A percentile compares a stretch with the other conserved stretches of the same genome.
These are phyloP conservation scores for Prorocentrum cordatum DNA, from an alignment of 169 alveolate species.

Conservation along the genomic window DNA sequence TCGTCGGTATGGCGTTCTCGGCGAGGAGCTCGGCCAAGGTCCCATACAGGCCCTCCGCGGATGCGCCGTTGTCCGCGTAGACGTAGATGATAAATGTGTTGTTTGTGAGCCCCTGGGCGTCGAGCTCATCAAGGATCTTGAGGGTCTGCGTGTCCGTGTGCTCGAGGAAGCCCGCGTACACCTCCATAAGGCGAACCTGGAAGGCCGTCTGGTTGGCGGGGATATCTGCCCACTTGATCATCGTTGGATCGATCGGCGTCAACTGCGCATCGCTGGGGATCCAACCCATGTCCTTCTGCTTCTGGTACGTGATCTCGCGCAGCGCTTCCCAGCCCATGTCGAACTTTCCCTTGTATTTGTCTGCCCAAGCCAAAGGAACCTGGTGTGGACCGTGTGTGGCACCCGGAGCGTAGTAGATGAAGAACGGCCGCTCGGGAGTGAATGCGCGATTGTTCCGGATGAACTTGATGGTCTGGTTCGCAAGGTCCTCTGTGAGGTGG, in stretches of 20 bases:
- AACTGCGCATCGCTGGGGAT: too few relatives aligned
- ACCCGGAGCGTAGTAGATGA: constrained; percentile 57
- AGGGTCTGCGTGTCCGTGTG: constrained; percentile 41
- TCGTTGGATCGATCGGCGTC: constrained; percentile 3
- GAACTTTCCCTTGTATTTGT: constrained; percentile 60
- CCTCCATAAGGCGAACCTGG: constrained; percentile 58
- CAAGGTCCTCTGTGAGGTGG: constrained; percentile 37
- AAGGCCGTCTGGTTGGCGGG: constrained; percentile 8
- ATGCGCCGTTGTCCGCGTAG: constrained; percentile 46
- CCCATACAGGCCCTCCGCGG: constrained; percentile 25
- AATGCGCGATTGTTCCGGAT: constrained; percentile 48
- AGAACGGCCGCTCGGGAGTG: constrained; percentile 62
- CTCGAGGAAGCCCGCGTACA: constrained; percentile 34
- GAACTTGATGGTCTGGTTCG: constrained; percentile 4
- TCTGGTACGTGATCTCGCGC: constrained; percentile 33
- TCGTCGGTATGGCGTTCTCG: constrained; percentile 26
- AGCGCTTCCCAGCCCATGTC: constrained; percentile 66
- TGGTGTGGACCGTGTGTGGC: not conserved
- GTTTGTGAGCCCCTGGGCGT: not conserved
- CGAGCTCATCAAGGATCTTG: constrained; percentile 40
- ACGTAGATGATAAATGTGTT: constrained; percentile 58
- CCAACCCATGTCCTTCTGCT: not conserved
- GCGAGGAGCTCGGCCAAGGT: constrained; percentile 40
- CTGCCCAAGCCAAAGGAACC: not conserved
- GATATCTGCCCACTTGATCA: not conserved